These are phyloP conservation scores for Boletus fagicola DNA, from an alignment of 768 basidiomycete genomes.

Conservation along the genomic window DNA sequence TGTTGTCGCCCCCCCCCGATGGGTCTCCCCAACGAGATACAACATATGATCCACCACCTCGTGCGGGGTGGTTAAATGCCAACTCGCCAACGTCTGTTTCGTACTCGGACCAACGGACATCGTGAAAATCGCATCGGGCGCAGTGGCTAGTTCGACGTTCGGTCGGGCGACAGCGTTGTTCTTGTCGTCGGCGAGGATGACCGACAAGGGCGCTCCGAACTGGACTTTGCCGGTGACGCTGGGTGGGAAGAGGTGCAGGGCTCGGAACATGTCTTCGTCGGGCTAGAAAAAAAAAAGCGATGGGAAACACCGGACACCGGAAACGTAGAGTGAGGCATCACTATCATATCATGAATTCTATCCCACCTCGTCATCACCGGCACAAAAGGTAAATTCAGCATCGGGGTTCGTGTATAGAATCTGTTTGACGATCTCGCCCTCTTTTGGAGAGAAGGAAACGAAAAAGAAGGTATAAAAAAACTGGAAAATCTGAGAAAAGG, in stretches of 20 bases:
- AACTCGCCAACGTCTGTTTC: conserved; percentile 86
- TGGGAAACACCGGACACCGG: too few relatives aligned
- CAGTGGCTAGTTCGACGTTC: conserved; percentile 59
- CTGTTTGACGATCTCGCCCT: conserved; percentile 95
- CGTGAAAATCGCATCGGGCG: conserved; percentile 77
- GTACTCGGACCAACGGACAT: conserved; percentile 89
- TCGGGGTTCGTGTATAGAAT: conserved; percentile 92
- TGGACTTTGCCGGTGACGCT: conserved; percentile 36
- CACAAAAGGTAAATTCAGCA: conserved; percentile 94
- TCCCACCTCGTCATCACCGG: conserved; percentile 91
- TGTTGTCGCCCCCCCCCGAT: too few relatives aligned
- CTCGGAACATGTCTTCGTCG: conserved; percentile 99
- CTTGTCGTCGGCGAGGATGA: conserved; percentile 29
- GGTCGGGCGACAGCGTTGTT: conserved; percentile 30
- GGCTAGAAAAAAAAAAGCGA: conserved; percentile 46
- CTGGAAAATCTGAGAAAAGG: not conserved
- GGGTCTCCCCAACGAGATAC: conserved; percentile 47
- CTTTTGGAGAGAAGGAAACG: not conserved
- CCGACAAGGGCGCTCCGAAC: conserved; percentile 59
- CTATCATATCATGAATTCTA: not conserved
- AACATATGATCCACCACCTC: conserved; percentile 85
- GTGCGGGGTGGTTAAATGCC: conserved; percentile 88
- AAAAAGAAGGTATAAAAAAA: too few relatives aligned
- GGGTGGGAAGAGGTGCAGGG: conserved; percentile 62
- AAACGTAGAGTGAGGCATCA: not conserved